phyloP scores from a whole-genome alignment of 2,329 filamentous ascomycete species.

The Dothistroma pini region DNA sequence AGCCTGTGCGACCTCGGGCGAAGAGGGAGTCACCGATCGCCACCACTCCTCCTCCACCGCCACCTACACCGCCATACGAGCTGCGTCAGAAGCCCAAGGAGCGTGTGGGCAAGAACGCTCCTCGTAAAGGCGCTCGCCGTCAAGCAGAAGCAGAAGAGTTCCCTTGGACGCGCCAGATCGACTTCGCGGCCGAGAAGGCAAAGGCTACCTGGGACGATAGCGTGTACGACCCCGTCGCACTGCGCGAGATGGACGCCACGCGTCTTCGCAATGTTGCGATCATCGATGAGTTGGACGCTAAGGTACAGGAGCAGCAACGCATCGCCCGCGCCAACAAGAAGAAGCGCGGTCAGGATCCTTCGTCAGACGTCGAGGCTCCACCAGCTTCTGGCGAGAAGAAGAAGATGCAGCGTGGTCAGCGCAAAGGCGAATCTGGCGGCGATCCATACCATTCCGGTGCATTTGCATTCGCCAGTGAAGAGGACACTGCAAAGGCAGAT shows the following conservation, averaged over 20 bases:
- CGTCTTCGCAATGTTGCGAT: conserved; percentile 26
- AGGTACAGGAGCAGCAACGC: conserved; percentile 28
- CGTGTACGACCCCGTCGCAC: conserved; percentile 28
- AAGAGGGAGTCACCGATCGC: conserved; percentile 17
- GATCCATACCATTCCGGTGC: conserved; percentile 32
- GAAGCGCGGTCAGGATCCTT: conserved; percentile 8
- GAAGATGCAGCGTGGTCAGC: conserved; percentile 19
- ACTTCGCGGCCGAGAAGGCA: conserved; percentile 27
- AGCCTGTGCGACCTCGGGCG: conserved; percentile 4
- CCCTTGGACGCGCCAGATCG: conserved; percentile 33
- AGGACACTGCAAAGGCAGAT: conserved; percentile 14
- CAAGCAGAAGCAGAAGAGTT: conserved; percentile 28
- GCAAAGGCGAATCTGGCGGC: conserved; percentile 21
- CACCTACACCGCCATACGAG: conserved; percentile 23
- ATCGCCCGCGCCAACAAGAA: conserved; percentile 24
- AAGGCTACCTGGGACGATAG: conserved; percentile 31
- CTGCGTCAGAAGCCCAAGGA: conserved; percentile 19
- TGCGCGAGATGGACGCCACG: conserved; percentile 27
- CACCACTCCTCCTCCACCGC: conserved; percentile 19
- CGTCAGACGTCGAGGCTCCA: conserved; percentile 15
- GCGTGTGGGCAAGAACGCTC: conserved; percentile 3
- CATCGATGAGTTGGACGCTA: conserved; percentile 27
- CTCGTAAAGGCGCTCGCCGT: conserved; percentile 23
- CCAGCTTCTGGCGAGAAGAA: conserved; percentile 14
- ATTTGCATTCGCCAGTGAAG: conserved; percentile 27